Base-by-base conservation (phyloP, 1,284 basidiomycete species). In the Sanghuangporus baumii region DNA sequence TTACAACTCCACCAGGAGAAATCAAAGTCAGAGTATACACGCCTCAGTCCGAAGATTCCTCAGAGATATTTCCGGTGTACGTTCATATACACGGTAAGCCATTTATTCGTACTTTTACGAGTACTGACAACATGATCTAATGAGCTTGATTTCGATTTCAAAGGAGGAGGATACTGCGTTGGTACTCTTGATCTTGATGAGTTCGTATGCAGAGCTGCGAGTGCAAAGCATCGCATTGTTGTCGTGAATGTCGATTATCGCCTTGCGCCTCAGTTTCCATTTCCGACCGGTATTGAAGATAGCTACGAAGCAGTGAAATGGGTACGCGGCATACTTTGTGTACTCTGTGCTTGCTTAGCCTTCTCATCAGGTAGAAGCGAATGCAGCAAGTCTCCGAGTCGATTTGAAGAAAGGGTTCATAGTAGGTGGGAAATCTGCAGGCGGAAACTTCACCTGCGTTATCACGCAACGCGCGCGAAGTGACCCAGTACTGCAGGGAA, bases 211-310 rank as follows among this genome's bases (percentile, higher is more conserved):
- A 66, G 70, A 14, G 58, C 31, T 8, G 9, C 64, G 7, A 66
- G 64, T 46, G 62, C 61, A 14, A 64, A 66, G 16, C 55, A 65
- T 9, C 63, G 64, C 31, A 46, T 66, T n/a, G 66, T 72, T 1
- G 70, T 74, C 23, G 69, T 64, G 6, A 64, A 60, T 38, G 59
- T 64, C 26, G 55, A 56, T 8, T 64, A 64, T 43, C 58, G 78
- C 16, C 71, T 76, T 11, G 75, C 76, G 1, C 79, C 79, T 0
- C 75, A 77, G 55, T 63, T 74, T 60, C 73, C 74, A 0, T 79
- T 73, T 68, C 79, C 79, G 0, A 72, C 70, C 0, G 71, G 72
- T 0, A 67, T 75, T 3, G 69, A 77, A 14, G 79, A 80, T 59
- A 68, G 72, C 18, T 73, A 73, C 41, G 71, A 73, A 6, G 69